Base-by-base conservation (phyloP, 352 stramenopile genomes). In the Halophytophthora polymorphica region DNA sequence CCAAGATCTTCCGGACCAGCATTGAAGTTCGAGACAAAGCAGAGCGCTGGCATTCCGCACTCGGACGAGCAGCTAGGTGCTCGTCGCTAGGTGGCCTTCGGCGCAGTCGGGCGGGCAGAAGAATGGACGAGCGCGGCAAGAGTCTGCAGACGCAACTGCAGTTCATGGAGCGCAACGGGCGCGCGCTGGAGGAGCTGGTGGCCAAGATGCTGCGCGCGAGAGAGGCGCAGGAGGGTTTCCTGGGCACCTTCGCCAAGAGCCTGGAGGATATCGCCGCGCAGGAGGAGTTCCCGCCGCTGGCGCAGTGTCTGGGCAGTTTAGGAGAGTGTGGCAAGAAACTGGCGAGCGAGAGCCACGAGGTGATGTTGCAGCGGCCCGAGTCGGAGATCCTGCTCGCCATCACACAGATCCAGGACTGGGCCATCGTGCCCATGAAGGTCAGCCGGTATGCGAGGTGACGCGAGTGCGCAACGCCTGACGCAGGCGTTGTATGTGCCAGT, bases 341-440 rank as follows among this genome's bases (percentile, higher is more conserved):
- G n/a, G 69, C 54, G 49, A 73, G 36, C 17, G 79, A 90, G 48
- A 92, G 77, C 28, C 74, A 89, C 50, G 78, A 94, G 29, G 62
- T 90, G 11, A 81, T 94, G 74, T 66, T 94, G 54, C 55, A 80
- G 44, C 68, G 83, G 1, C 72, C 81, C 0, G 81, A 92, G 58
- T 58, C 61, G 5, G 75, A 90, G 50, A 81, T 91, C 19, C 60
- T 94, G 25, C 77, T 86, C 17, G 66, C 71, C 36, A 64, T 90
- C 6, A 67, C 81, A 7, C 77, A 91, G 41, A 84, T 94, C 18
- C 81, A 94, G 53, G 81, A 94, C 60, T 92, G 79, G 79, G 81
- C 75, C 18, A 66, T 94, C 29, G 71, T 88, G 1, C 81, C 83
- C 19, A 88, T 94, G 66, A 89, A 90, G 69, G 80, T 90, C 39